phyloP scores from a whole-genome alignment of 805 yeast genomes.

The Teunomyces pallodes region DNA sequence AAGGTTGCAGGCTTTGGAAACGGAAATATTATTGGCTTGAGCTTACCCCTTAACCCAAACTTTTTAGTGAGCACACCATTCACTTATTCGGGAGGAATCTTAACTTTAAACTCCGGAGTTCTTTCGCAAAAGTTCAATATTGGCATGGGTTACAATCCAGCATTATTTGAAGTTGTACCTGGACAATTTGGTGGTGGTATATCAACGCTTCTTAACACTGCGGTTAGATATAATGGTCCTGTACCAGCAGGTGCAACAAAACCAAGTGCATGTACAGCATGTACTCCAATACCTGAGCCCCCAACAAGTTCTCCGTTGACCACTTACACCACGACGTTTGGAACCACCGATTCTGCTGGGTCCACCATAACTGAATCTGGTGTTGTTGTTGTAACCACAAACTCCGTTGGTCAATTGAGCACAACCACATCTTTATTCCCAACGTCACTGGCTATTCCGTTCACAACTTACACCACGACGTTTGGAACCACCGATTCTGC shows the following conservation, averaged over 20 bases:
- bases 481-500: conserved; percentile 4
- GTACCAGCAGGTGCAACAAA: conserved; percentile 6
- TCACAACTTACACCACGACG: conserved; percentile 8
- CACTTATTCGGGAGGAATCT: conserved; percentile 15
- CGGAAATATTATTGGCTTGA: conserved; percentile 26
- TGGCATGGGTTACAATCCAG: conserved; percentile 9
- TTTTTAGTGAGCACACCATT: conserved; percentile 1
- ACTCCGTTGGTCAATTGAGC: conserved; percentile 12
- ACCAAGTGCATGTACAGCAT: conserved; percentile 8
- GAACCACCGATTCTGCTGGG: conserved; percentile 14
- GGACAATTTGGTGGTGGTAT: conserved; percentile 7
- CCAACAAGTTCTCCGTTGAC: conserved; percentile 5
- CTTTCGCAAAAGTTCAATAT: conserved; percentile 8
- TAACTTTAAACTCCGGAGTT: conserved; percentile 13
- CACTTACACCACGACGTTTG: conserved; percentile 17
- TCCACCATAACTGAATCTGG: conserved; percentile 15
- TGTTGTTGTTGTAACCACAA: conserved; percentile 15
- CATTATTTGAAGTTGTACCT: conserved; percentile 3
- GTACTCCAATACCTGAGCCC: conserved; percentile 5
- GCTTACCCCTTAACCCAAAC: conserved; percentile 8
- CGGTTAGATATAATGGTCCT: conserved; percentile 10
- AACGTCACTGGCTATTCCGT: not conserved
- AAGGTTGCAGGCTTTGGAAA: conserved; percentile 27
- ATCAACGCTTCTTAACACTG: conserved; percentile 6
- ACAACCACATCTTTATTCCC: conserved; percentile 11